phyloP scores from a whole-genome alignment of 768 basidiomycete genomes.

The Clitopilus hobsonii region DNA sequence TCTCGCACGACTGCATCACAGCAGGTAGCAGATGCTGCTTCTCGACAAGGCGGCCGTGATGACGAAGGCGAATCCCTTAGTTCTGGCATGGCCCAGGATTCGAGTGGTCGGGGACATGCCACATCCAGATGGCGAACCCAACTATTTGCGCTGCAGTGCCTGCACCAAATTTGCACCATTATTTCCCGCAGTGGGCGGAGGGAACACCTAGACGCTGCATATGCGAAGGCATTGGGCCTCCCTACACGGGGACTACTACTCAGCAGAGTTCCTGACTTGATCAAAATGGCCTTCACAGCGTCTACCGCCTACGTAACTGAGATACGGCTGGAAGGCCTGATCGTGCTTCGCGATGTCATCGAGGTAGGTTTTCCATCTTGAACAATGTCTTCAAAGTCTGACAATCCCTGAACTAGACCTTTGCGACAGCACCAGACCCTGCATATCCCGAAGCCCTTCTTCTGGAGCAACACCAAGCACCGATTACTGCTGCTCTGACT shows the following conservation, averaged over 20 bases:
- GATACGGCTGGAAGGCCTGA: constrained; percentile 85
- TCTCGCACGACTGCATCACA: constrained; percentile 85
- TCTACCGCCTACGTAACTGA: constrained; percentile 96
- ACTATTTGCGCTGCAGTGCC: constrained; percentile 86
- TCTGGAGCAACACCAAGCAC: constrained; percentile 96
- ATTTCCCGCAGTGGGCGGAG: constrained; percentile 66
- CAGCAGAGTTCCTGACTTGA: constrained; percentile 85
- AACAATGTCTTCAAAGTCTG: too few species aligned
- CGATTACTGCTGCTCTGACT: constrained; percentile 94
- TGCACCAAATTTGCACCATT: constrained; percentile 83
- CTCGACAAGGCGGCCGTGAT: constrained; percentile 55
- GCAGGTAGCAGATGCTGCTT: constrained; percentile 62
- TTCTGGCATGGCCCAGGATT: constrained; percentile 43
- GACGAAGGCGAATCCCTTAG: constrained; percentile 95
- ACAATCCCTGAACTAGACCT: too few species aligned
- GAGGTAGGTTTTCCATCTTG: constrained; percentile 46
- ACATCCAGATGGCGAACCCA: constrained; percentile 96
- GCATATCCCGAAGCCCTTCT: constrained; percentile 88
- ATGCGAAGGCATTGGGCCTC: constrained; percentile 60
- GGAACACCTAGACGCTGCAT: constrained; percentile 80
- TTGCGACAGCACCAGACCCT: constrained; percentile 83
- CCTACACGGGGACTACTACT: constrained; percentile 64
- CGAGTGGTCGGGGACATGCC: constrained; percentile 32
- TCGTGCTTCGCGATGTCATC: constrained; percentile 89
- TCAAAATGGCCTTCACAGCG: constrained; percentile 97